Conservation (phyloP, 495 filamentous ascomycete species). For the Xylaria grammica region DNA sequence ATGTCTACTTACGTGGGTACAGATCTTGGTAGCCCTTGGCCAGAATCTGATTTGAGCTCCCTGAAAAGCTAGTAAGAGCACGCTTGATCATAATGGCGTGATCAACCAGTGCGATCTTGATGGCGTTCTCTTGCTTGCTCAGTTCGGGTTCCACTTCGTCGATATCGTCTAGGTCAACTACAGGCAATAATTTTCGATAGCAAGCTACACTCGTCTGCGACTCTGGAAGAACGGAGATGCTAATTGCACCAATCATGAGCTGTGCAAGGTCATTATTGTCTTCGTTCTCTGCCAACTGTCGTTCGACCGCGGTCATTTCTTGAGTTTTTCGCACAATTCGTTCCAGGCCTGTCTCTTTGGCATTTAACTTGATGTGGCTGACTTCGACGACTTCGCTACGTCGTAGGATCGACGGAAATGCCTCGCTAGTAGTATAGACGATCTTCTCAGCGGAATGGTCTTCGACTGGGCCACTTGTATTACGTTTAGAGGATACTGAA, state of each 20-base stretch:
- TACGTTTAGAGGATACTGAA: slow-evolving; percentile 70
- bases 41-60: slow-evolving; percentile 60
- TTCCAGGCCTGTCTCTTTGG: slow-evolving; percentile 87
- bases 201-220: slow-evolving; percentile 73
- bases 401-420: slow-evolving; percentile 90
- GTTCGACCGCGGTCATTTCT: slow-evolving; percentile 78
- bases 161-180: slow-evolving; percentile 37
- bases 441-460: slow-evolving; percentile 85
- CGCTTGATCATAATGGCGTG: slow-evolving; percentile 87
- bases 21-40: slow-evolving; percentile 48
- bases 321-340: slow-evolving; percentile 89
- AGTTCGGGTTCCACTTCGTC: slow-evolving; percentile 54
- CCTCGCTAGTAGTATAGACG: slow-evolving; percentile 80
- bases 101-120: slow-evolving; percentile 85
- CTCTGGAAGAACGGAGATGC: slow-evolving; percentile 69
- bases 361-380: slow-evolving; percentile 66
- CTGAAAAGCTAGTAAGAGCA: slow-evolving; percentile 71
- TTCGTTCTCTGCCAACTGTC: slow-evolving; percentile 75
- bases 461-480: slow-evolving; percentile 65
- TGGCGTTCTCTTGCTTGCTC: slow-evolving; percentile 77
- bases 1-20: slow-evolving; percentile 57
- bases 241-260: slow-evolving; percentile 73
- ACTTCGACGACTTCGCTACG: slow-evolving; percentile 80
- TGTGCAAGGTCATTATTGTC: slow-evolving; percentile 61
- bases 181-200: slow-evolving; percentile 72